Evolutionary conservation across 2,329 filamentous ascomycete species (phyloP).

Genomic region (Fonsecaea multimorphosa): DNA sequence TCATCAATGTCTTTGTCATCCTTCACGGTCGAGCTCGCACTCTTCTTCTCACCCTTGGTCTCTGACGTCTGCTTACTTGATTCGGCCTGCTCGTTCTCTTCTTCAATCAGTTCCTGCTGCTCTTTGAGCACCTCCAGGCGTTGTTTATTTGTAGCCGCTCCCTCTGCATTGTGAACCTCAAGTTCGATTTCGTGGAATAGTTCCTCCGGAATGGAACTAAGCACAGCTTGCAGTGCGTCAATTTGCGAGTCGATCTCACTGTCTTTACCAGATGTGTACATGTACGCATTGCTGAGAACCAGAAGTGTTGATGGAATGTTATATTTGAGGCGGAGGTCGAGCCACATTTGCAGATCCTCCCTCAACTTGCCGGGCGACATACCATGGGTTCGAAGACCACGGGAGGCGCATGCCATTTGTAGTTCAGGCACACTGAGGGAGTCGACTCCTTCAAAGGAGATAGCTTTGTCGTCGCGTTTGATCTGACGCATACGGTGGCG

Average conservation of each 20-base stretch:
- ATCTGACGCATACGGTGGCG: conserved; percentile 98
- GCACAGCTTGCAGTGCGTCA: conserved; percentile 86
- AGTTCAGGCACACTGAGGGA: conserved; percentile 91
- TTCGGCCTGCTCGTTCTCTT: conserved; percentile 92
- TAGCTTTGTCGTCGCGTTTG: conserved; percentile 95
- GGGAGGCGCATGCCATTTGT: conserved; percentile 87
- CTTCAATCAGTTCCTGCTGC: conserved; percentile 96
- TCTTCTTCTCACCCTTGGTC: conserved; percentile 54
- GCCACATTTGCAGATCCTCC: conserved; percentile 90
- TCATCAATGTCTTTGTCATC: conserved; percentile 94
- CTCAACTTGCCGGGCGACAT: conserved; percentile 86
- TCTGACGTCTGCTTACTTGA: conserved; percentile 64
- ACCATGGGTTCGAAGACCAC: conserved; percentile 90
- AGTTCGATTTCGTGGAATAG: conserved; percentile 99
- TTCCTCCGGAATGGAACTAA: conserved; percentile 95
- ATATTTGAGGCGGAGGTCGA: conserved; percentile 89
- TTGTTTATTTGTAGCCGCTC: conserved; percentile 98
- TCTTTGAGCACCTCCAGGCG: conserved; percentile 97
- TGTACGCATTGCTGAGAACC: conserved; percentile 95
- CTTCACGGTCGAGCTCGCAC: conserved; percentile 55
- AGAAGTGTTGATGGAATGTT: conserved; percentile 95
- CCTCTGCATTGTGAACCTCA: conserved; percentile 95
- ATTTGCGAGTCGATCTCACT: conserved; percentile 86
- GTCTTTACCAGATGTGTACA: conserved; percentile 89
- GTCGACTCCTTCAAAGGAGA: conserved; percentile 91